These are phyloP conservation scores for Podaxis sp. DNA, from an alignment of 768 basidiomycete species.

Conservation along the genomic window DNA sequence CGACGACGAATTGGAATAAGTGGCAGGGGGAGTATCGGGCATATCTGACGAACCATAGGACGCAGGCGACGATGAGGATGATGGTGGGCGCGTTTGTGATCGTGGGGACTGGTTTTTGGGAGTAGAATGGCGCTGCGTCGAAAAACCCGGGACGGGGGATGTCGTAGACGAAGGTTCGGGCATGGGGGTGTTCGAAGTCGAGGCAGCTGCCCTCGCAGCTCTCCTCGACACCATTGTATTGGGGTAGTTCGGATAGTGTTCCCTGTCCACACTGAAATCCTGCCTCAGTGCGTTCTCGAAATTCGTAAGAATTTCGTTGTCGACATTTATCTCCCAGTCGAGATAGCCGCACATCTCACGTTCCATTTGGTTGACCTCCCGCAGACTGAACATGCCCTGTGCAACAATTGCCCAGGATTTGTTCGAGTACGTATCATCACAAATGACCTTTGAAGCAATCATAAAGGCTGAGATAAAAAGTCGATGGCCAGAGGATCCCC, in stretches of 20 bases:
- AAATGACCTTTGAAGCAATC: slow-evolving; percentile 90
- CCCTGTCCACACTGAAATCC: slow-evolving; percentile 48
- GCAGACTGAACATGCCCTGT: slow-evolving; percentile 78
- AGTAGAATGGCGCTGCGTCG: slow-evolving; percentile 29
- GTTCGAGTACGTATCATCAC: slow-evolving; percentile 93
- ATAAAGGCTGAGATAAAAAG: slow-evolving; percentile 91
- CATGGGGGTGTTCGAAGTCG: slow-evolving; percentile 34
- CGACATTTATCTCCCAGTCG: slow-evolving; percentile 87
- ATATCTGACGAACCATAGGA: slow-evolving; percentile 21
- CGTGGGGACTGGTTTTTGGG: slow-evolving; percentile 22
- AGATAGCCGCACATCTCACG: slow-evolving; percentile 89
- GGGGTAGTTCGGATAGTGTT: slow-evolving; percentile 61
- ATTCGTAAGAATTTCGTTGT: slow-evolving; percentile 51
- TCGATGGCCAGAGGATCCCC: slow-evolving; percentile 86
- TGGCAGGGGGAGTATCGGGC: slow-evolving; percentile 53
- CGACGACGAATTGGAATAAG: slow-evolving; percentile 48
- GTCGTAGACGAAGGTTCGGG: slow-evolving; percentile 39
- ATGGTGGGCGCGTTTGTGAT: slow-evolving; percentile 25
- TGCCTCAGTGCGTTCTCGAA: slow-evolving; percentile 58
- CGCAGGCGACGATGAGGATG: slow-evolving; percentile 22
- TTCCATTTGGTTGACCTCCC: slow-evolving; percentile 97
- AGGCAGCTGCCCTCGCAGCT: slow-evolving; percentile 40
- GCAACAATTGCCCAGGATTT: slow-evolving; percentile 91
- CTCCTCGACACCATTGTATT: slow-evolving; percentile 60
- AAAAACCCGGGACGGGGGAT: slow-evolving; percentile 45